Percentiles rank a stretch among this genome's conserved stretches.
Evolutionary conservation across 768 basidiomycete species (phyloP).

Genomic region (Serendipita sp.): DNA sequence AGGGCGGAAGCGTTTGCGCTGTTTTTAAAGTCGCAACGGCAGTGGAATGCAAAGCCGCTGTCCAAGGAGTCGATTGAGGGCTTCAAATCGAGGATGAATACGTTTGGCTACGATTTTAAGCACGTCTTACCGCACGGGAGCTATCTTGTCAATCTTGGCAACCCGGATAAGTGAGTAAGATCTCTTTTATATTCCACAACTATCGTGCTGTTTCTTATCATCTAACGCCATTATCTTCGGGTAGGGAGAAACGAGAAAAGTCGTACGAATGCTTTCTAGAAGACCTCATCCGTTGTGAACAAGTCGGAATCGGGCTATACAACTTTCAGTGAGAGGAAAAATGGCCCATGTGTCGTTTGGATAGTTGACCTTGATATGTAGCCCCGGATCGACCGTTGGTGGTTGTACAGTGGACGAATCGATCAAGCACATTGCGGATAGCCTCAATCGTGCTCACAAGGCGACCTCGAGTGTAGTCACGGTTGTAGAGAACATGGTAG

Average conservation of each 20-base stretch:
- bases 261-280: slow-evolving; percentile 71
- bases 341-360: too few relatives aligned
- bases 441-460: slow-evolving; percentile 58
- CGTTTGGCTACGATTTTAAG: slow-evolving; percentile 43
- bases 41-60: slow-evolving; percentile 56
- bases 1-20: slow-evolving; percentile 75
- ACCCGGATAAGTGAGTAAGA: slow-evolving; percentile 48
- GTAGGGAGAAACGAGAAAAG: slow-evolving; percentile 51
- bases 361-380: slow-evolving; percentile 16
- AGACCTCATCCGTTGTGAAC: slow-evolving; percentile 63
- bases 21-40: slow-evolving; percentile 72
- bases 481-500: slow-evolving; percentile 76
- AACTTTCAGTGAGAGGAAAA: slow-evolving; percentile 78
- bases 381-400: slow-evolving; percentile 77
- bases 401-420: slow-evolving; percentile 43
- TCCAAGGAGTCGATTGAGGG: slow-evolving; percentile 32
- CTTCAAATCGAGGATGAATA: slow-evolving; percentile 47
- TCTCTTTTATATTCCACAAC: not conserved
- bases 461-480: slow-evolving; percentile 40
- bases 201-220: not conserved
- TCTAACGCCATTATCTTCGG: not conserved
- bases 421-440: slow-evolving; percentile 50
- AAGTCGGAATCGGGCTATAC: slow-evolving; percentile 54
- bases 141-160: slow-evolving; percentile 74
- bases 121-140: slow-evolving; percentile 70